phyloP scores from a whole-genome alignment of 768 basidiomycete species.

The Suillus clintonianus region DNA sequence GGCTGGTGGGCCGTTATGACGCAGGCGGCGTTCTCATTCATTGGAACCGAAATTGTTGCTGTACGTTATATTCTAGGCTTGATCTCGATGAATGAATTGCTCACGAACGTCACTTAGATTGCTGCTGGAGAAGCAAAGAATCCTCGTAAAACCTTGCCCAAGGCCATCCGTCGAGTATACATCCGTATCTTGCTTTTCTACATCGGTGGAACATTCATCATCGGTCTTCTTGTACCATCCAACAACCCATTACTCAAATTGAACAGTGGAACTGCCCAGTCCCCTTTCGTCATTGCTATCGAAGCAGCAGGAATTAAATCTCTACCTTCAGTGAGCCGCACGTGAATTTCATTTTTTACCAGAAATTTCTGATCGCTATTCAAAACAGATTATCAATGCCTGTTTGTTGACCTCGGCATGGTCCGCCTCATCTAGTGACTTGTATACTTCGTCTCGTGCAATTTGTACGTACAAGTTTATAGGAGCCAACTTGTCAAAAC shows the following conservation, averaged over 20 bases:
- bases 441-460: slow-evolving; percentile 87
- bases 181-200: slow-evolving; percentile 84
- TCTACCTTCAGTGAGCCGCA: slow-evolving; percentile 65
- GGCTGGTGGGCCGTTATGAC: slow-evolving; percentile 72
- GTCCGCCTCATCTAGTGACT: slow-evolving; percentile 88
- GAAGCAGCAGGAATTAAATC: slow-evolving; percentile 81
- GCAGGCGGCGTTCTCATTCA: slow-evolving; percentile 91
- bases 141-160: slow-evolving; percentile 69
- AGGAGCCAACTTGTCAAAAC: neutral
- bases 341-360: slow-evolving; percentile 15
- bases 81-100: neutral
- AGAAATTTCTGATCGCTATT: neutral
- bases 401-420: slow-evolving; percentile 86
- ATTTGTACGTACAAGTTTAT: slow-evolving; percentile 56
- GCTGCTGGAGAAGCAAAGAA: slow-evolving; percentile 92
- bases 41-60: slow-evolving; percentile 93
- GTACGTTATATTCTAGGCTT: slow-evolving; percentile 41
- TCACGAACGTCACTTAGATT: slow-evolving; percentile 46
- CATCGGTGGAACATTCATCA: slow-evolving; percentile 65
- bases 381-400: slow-evolving; percentile 70
- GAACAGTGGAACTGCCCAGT: slow-evolving; percentile 58
- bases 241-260: slow-evolving; percentile 58
- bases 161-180: slow-evolving; percentile 60
- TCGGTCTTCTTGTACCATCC: slow-evolving; percentile 82
- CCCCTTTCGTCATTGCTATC: slow-evolving; percentile 93